Evolutionary conservation across 163 green algal species (phyloP).

Genomic region (Volvox carteri): DNA sequence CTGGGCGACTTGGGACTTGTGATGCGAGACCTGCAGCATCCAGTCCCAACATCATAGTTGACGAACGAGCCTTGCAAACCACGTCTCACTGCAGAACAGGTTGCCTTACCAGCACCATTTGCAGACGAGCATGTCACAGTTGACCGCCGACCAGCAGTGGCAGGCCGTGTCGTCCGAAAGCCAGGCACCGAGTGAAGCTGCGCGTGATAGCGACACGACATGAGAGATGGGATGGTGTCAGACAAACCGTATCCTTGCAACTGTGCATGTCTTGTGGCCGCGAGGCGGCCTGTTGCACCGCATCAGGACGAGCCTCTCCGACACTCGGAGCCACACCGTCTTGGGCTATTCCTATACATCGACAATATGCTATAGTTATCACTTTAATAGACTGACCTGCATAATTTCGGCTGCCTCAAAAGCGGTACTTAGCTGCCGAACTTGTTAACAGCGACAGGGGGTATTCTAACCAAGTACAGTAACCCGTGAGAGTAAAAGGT

Average conservation of each 20-base stretch:
- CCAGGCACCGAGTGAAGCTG: conserved; percentile 2
- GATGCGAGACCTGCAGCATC: conserved; percentile 15
- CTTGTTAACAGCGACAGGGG: no score
- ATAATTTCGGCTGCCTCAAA: not conserved
- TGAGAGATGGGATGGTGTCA: not conserved
- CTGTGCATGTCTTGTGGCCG: not conserved
- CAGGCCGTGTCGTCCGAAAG: not conserved
- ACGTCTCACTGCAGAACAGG: not conserved
- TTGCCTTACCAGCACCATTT: not conserved
- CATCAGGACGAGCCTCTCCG: not conserved
- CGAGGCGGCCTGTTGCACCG: not conserved
- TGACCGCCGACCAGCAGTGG: not conserved
- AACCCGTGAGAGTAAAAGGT: no score
- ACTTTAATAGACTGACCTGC: not conserved
- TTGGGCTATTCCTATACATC: not conserved
- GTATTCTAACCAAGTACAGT: no score
- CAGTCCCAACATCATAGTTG: not conserved
- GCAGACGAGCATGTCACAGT: not conserved
- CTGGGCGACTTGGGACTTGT: conserved; percentile 8
- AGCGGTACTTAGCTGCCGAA: no score
- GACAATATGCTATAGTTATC: not conserved
- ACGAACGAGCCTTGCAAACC: not conserved
- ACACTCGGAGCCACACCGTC: not conserved
- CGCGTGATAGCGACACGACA: not conserved
- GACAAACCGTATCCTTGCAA: not conserved